phyloP scores from a whole-genome alignment of 805 yeast genomes.

The Myxozyma udenii region DNA sequence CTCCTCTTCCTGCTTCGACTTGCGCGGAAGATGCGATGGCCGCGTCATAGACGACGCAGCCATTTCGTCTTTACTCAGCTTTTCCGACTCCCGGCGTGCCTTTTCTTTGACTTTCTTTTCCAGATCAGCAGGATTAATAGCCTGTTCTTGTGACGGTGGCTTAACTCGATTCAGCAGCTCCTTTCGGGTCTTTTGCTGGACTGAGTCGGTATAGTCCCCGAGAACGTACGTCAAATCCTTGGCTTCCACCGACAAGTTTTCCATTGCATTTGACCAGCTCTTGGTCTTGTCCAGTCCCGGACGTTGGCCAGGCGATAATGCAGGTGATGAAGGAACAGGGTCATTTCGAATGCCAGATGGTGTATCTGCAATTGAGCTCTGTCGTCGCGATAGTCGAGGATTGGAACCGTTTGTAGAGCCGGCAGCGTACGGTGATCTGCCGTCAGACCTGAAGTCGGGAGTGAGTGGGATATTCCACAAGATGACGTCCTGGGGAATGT shows the following conservation, averaged over 20 bases:
- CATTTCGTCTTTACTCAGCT: constrained; percentile 10
- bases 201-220: constrained; percentile 25
- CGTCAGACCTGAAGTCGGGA: constrained; percentile 37
- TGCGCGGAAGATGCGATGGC: constrained; percentile 67
- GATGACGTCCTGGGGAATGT: constrained; percentile 51
- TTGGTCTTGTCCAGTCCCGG: not conserved
- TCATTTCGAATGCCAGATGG: not conserved
- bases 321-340: not conserved
- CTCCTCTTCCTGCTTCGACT: constrained; percentile 49
- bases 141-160: not conserved
- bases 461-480: constrained; percentile 66
- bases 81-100: constrained; percentile 2
- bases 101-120: not conserved
- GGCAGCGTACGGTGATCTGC: too few species aligned
- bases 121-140: not conserved
- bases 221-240: constrained; percentile 38
- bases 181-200: not conserved
- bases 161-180: constrained; percentile 3
- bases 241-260: constrained; percentile 39
- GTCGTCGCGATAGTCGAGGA: not conserved
- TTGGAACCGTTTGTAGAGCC: not conserved
- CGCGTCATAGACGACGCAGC: constrained; percentile 50
- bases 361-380: not conserved
- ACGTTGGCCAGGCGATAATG: not conserved
- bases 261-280: constrained; percentile 34